Percentiles rank a stretch among this genome's conserved stretches.
phyloP scores from a whole-genome alignment of 495 filamentous ascomycete genomes.

The Ramalina peruviana region DNA sequence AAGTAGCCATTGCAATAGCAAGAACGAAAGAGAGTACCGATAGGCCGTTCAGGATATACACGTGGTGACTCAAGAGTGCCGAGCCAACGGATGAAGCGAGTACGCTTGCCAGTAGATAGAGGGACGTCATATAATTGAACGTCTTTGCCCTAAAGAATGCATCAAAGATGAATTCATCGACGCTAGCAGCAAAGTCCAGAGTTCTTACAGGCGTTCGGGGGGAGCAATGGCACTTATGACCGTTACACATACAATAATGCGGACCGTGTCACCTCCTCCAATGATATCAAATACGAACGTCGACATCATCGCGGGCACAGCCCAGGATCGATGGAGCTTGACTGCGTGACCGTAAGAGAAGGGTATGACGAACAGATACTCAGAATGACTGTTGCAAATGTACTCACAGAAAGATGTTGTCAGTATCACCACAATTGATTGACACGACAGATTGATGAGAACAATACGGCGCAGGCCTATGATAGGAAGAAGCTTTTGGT shows the following conservation, averaged over 20 bases:
- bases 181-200: not conserved
- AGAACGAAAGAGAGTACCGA: slow-evolving; percentile 1
- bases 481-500: slow-evolving; percentile 4
- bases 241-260: slow-evolving; percentile 1
- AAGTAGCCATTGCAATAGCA: slow-evolving; percentile 1
- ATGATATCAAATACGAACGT: not conserved
- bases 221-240: slow-evolving; percentile 5
- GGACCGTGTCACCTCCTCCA: not conserved
- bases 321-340: slow-evolving; percentile 10
- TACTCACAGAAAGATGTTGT: slow-evolving; percentile 6
- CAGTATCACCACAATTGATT: slow-evolving; percentile 1
- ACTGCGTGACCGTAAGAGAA: not conserved
- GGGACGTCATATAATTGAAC: slow-evolving; percentile 11
- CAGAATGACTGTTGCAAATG: not conserved
- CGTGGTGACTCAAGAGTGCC: slow-evolving; percentile 9
- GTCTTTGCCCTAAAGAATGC: not conserved
- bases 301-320: not conserved
- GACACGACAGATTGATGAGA: slow-evolving; percentile 2
- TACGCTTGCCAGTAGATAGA: slow-evolving; percentile 8
- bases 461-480: slow-evolving; percentile 5
- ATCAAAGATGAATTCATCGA: not conserved
- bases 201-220: slow-evolving; percentile 6
- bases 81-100: slow-evolving; percentile 9
- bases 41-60: slow-evolving; percentile 10
- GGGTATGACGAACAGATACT: no score